These are phyloP conservation scores for Tolypocladium inflatum DNA, from an alignment of 2,329 filamentous ascomycete genomes.

Conservation along the genomic window DNA sequence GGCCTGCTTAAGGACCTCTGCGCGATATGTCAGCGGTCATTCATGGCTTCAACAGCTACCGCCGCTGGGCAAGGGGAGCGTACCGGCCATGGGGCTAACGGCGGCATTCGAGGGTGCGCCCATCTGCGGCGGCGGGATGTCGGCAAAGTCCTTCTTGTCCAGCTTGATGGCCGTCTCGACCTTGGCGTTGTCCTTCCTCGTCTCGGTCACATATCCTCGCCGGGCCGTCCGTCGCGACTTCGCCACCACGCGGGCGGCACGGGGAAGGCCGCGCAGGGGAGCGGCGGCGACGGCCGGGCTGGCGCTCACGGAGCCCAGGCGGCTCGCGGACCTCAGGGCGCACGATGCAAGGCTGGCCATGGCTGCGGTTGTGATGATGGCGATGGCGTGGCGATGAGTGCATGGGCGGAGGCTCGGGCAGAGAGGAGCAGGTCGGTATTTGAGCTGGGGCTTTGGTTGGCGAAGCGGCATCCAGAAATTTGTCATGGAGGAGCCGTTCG, in stretches of 20 bases:
- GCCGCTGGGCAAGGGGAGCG: neutral
- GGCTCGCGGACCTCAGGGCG: conserved; percentile 66
- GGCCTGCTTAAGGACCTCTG: conserved; percentile 79
- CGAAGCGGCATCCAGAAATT: conserved; percentile 15
- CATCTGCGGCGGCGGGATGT: conserved; percentile 29
- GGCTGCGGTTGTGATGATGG: conserved; percentile 11
- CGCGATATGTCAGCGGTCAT: conserved; percentile 3
- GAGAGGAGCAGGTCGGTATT: conserved; percentile 11
- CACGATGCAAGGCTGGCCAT: conserved; percentile 61
- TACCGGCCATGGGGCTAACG: conserved; percentile 67
- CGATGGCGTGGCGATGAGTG: conserved; percentile 8
- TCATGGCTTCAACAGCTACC: neutral
- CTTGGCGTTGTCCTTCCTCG: conserved; percentile 69
- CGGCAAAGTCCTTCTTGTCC: conserved; percentile 74
- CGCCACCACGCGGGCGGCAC: conserved; percentile 18
- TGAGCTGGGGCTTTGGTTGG: neutral
- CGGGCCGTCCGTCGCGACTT: conserved; percentile 14
- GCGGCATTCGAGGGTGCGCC: conserved; percentile 36
- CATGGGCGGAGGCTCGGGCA: conserved; percentile 2
- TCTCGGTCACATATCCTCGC: conserved; percentile 75
- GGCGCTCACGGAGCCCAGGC: conserved; percentile 30
- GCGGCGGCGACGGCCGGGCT: neutral
- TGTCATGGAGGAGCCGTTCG: conserved; percentile 21
- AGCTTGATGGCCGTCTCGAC: conserved; percentile 81
- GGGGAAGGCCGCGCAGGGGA: conserved; percentile 10